A percentile compares a stretch with the other conserved stretches of the same genome.
phyloP scores from a whole-genome alignment of 2,329 filamentous ascomycete species.

The Cytospora piceae region DNA sequence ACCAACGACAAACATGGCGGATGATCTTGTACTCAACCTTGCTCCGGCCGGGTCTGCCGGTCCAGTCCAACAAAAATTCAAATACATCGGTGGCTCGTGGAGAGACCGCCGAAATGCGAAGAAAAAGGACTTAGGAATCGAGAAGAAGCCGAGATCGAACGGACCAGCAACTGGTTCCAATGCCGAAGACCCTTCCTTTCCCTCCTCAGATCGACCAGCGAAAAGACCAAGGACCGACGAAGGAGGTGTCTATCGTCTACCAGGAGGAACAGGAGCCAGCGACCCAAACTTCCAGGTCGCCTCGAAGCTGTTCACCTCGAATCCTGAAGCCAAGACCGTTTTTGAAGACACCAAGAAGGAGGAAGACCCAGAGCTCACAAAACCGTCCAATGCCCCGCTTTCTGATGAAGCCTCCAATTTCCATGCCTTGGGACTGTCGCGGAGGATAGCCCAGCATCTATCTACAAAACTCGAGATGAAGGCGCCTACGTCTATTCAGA shows the following conservation, averaged over 20 bases:
- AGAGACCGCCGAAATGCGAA: conserved; percentile 26
- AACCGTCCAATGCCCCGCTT: conserved; percentile 89
- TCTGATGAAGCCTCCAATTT: conserved; percentile 85
- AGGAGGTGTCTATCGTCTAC: conserved; percentile 33
- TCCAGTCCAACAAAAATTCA: conserved; percentile 18
- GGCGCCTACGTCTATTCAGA: conserved; percentile 92
- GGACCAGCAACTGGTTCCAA: conserved; percentile 7
- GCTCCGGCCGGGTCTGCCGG: conserved; percentile 18
- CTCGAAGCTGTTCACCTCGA: conserved; percentile 90
- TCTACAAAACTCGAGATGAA: conserved; percentile 85
- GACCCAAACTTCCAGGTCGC: conserved; percentile 63
- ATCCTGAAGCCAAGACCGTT: conserved; percentile 72
- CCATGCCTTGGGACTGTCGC: conserved; percentile 80
- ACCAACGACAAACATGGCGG: conserved; percentile 16
- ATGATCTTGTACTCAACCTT: conserved; percentile 28
- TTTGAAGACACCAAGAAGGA: conserved; percentile 51
- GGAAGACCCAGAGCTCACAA: conserved; percentile 57
- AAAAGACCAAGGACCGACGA: conserved; percentile 38
- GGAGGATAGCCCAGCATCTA: conserved; percentile 79
- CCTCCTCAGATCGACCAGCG: conserved; percentile 34
- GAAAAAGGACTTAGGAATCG: conserved; percentile 26
- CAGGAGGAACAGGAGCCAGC: conserved; percentile 27
- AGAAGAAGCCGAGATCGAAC: conserved; percentile 18
- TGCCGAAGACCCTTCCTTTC: conserved; percentile 45
- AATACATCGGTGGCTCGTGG: conserved; percentile 28